Evolutionary conservation across 1,139 yeast species (phyloP), one percentile per base, ranked within the genome.

Genomic region (Zhuliangozyma parablackwelliae): DNA sequence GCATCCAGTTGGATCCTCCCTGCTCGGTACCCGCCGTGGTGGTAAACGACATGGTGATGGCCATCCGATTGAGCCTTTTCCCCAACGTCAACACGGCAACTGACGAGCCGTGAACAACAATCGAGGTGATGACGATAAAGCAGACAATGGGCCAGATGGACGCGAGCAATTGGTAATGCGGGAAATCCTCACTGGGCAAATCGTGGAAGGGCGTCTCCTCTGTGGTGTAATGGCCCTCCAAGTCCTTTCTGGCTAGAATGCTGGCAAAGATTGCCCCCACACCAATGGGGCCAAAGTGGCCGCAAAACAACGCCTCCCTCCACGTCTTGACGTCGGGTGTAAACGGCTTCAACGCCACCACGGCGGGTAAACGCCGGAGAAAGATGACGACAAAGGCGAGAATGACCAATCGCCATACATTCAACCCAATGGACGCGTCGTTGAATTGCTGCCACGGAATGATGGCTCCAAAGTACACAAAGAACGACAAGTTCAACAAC

Each of bases 281-380:
- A 38, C 98, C 98, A 56, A 92, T 88, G 8, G 98, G 98, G 32
- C 98, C 98, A 59, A 92, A 92, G 64, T 92, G 97, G 20, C 97
- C 97, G 59, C 95, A 90, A 54, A 92, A 89, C 7, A 92, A 56
- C 0, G 97, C 97, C 56, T 92, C 97, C 60, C 96, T 78, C 97
- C 97, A 90, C 27, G 92, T 80, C 50, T 87, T 80, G 31, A 92
- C 78, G 58, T 90, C 97, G 0, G 97, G 96, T n/a, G 87, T 83
- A 11, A 90, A 56, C 0, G 90, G 88, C 53, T 87, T 87, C 39
- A 87, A 65, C 1, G 79, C 75, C 37, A 90, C 55, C 32, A 90
- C 89, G 0, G 95, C 95, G 0, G 98, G 98, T 8, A 92, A 69
- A 56, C 98, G 73, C 57, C 97, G 73, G 47, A 90, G 73, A 42